A percentile compares a stretch with the other conserved stretches of the same genome.
phyloP scores from a whole-genome alignment of 2,329 filamentous ascomycete genomes.

The Trichoderma sp. region DNA sequence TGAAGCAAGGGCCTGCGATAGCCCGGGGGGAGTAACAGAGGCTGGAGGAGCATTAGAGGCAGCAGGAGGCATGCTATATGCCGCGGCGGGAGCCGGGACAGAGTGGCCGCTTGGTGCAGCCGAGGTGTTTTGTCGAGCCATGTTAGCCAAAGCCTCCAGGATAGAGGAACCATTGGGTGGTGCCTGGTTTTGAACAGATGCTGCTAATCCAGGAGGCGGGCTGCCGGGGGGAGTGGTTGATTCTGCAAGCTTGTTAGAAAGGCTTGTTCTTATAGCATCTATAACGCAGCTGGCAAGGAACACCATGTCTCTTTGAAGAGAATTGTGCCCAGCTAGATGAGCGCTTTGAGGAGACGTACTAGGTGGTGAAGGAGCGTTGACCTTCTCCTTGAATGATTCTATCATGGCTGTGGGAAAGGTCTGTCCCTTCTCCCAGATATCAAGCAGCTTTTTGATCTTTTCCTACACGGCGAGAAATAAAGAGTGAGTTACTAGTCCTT shows the following conservation, averaged over 20 bases:
- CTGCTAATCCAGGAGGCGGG: constrained; percentile 54
- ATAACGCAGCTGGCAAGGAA: background rate
- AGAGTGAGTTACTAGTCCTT: constrained; percentile 46
- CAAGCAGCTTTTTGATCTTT: constrained; percentile 90
- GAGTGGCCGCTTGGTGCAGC: constrained; percentile 48
- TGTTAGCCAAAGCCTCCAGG: constrained; percentile 77
- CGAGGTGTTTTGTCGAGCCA: constrained; percentile 73
- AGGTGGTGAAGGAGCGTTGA: constrained; percentile 63
- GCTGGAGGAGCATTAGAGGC: constrained; percentile 27
- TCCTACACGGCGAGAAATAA: constrained; percentile 66
- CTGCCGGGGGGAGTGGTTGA: constrained; percentile 74
- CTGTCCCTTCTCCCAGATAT: constrained; percentile 96
- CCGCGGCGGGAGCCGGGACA: constrained; percentile 48
- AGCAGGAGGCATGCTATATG: constrained; percentile 44
- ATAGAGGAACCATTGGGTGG: constrained; percentile 62
- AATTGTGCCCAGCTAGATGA: background rate
- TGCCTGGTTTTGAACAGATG: constrained; percentile 42
- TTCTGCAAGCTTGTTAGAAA: constrained; percentile 57
- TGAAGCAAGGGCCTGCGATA: constrained; percentile 41
- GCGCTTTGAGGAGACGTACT: constrained; percentile 60
- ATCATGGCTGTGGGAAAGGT: constrained; percentile 86
- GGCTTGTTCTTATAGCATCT: background rate
- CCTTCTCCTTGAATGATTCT: constrained; percentile 77
- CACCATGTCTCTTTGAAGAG: background rate
- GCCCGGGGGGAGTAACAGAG: constrained; percentile 29